Conservation (phyloP, 108 stramenopile genomes). For the Stephanodiscus minutulus region DNA sequence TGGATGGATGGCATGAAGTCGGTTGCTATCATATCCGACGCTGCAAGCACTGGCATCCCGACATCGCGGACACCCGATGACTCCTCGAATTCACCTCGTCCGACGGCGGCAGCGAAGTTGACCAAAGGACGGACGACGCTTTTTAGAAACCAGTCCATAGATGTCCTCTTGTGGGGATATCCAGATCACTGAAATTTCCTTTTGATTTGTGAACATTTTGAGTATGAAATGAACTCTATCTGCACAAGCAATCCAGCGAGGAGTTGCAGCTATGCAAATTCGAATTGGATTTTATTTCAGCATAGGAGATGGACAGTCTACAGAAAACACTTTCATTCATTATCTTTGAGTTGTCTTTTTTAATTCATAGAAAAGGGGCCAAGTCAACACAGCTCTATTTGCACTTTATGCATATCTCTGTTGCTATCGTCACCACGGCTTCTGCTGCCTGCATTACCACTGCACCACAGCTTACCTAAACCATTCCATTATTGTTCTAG, state of each 20-base stretch:
- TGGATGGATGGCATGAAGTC: conserved; percentile 77
- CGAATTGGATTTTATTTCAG: background rate
- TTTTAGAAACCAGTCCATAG: no score
- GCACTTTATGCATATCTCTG: conserved; percentile 34
- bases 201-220: no score
- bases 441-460: background rate
- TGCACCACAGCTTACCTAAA: conserved; percentile 67
- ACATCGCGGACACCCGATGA: no score
- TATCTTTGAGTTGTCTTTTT: conserved; percentile 14
- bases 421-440: background rate
- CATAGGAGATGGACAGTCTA: background rate
- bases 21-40: conserved; percentile 87
- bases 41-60: conserved; percentile 84
- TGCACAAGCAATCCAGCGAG: no score
- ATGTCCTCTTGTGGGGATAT: no score
- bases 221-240: conserved; percentile 1
- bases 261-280: no score
- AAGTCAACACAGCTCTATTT: conserved; percentile 88
- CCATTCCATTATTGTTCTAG: conserved; percentile 64
- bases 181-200: no score
- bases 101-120: no score
- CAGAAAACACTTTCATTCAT: no score
- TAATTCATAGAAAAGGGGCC: conserved; percentile 70
- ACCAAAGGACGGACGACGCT: no score
- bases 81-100: no score